A percentile compares a stretch with the other conserved stretches of the same genome.
Evolutionary conservation across 805 yeast genomes (phyloP).

Genomic region (Millerago galiae): DNA sequence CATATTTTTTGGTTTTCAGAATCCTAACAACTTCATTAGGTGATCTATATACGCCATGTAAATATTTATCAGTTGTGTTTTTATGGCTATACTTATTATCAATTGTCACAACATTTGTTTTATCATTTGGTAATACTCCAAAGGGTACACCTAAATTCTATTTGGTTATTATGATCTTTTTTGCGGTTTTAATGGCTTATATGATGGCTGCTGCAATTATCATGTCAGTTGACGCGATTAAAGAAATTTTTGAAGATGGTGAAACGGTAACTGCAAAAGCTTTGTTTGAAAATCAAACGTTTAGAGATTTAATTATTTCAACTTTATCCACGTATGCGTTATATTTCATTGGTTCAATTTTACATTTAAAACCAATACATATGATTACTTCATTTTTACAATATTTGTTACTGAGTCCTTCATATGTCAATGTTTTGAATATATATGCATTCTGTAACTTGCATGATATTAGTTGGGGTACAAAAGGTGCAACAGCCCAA

Average conservation of each 20-base stretch:
- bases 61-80: slow-evolving; percentile 68
- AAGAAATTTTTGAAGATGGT: slow-evolving; percentile 33
- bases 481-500: slow-evolving; percentile 71
- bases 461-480: slow-evolving; percentile 97
- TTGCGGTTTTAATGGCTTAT: slow-evolving; percentile 84
- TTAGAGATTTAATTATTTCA: slow-evolving; percentile 84
- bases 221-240: slow-evolving; percentile 68
- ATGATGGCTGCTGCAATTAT: slow-evolving; percentile 83
- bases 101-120: slow-evolving; percentile 76
- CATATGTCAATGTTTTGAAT: slow-evolving; percentile 84
- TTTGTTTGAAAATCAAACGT: slow-evolving; percentile 59
- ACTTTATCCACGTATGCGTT: slow-evolving; percentile 77
- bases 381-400: slow-evolving; percentile 85
- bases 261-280: slow-evolving; percentile 30
- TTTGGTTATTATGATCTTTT: slow-evolving; percentile 63
- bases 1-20: slow-evolving; percentile 84
- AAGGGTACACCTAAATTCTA: slow-evolving; percentile 82
- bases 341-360: slow-evolving; percentile 69
- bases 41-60: slow-evolving; percentile 65
- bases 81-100: slow-evolving; percentile 83
- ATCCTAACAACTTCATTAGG: slow-evolving; percentile 78
- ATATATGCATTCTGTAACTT: slow-evolving; percentile 95
- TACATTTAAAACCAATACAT: slow-evolving; percentile 88
- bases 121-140: slow-evolving; percentile 92
- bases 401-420: slow-evolving; percentile 77